phyloP scores from a whole-genome alignment of 2,329 filamentous ascomycete species.

The Fusarium vanettenii region DNA sequence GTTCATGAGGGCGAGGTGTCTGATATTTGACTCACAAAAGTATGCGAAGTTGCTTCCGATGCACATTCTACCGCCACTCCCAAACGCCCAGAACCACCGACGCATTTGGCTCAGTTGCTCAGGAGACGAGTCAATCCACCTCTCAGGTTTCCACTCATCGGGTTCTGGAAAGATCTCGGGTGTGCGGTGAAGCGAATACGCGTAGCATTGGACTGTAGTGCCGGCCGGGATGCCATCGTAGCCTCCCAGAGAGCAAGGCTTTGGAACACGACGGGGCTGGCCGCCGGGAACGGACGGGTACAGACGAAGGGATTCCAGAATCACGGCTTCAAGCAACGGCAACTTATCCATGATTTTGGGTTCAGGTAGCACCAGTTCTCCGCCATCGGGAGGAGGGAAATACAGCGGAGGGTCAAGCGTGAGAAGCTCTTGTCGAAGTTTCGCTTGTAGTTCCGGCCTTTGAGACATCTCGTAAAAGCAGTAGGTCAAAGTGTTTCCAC shows the following conservation, averaged over 20 bases:
- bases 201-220: not conserved
- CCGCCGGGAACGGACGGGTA: not conserved
- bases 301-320: not conserved
- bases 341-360: not conserved
- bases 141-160: not conserved
- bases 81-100: constrained; percentile 17
- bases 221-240: not conserved
- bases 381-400: not conserved
- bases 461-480: not conserved
- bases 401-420: not conserved
- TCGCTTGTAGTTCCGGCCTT: not conserved
- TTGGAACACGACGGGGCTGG: not conserved
- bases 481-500: not conserved
- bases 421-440: not conserved
- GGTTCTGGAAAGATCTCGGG: not conserved
- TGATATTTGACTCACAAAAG: not conserved
- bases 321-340: not conserved
- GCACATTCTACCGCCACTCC: constrained; percentile 14
- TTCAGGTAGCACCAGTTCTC: not conserved
- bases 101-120: constrained; percentile 1
- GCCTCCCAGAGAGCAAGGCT: not conserved
- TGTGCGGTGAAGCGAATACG: not conserved
- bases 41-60: constrained; percentile 17
- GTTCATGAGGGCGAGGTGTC: not conserved
- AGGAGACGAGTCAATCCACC: constrained; percentile 1